phyloP scores from a whole-genome alignment of 2,329 filamentous ascomycete genomes.

The Diplocarpon mali region DNA sequence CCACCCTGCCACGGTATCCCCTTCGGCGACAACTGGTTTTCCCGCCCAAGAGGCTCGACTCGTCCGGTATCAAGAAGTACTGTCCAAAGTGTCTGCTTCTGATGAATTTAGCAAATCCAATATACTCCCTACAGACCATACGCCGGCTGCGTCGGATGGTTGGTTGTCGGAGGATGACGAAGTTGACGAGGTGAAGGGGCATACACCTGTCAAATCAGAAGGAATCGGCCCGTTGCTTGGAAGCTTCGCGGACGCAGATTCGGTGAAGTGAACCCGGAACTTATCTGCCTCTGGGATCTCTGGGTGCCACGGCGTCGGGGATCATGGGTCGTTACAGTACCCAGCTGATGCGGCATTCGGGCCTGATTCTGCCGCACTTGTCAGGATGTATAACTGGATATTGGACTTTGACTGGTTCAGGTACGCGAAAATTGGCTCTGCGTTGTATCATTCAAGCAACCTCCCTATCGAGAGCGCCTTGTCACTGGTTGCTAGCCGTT shows the following conservation, averaged over 20 bases:
- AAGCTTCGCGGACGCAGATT: constrained; percentile 27
- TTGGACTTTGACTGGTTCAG: constrained; percentile 26
- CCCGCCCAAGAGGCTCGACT: constrained; percentile 45
- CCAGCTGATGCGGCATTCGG: constrained; percentile 17
- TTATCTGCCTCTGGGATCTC: constrained; percentile 12
- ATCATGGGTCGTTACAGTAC: constrained; percentile 23
- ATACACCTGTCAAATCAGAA: constrained; percentile 25
- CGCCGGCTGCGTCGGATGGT: constrained; percentile 28
- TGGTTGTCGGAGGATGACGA: constrained; percentile 33
- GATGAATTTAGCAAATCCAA: constrained; percentile 32
- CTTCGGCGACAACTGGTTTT: constrained; percentile 30
- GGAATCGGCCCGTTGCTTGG: constrained; percentile 27
- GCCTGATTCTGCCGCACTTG: constrained; percentile 17
- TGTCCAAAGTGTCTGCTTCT: constrained; percentile 44
- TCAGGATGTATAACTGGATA: constrained; percentile 18
- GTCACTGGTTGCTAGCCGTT: constrained; percentile 24
- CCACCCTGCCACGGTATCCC: constrained; percentile 26
- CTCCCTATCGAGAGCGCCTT: constrained; percentile 25
- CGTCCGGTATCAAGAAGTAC: constrained; percentile 48
- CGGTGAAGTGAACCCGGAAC: constrained; percentile 23
- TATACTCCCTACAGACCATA: constrained; percentile 22
- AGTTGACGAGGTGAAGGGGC: constrained; percentile 22
- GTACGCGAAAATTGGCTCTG: constrained; percentile 27
- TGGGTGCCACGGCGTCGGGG: constrained; percentile 24
- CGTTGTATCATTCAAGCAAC: constrained; percentile 28